Conservation (phyloP, 352 stramenopile species). For the Stramenopiles sp. region DNA sequence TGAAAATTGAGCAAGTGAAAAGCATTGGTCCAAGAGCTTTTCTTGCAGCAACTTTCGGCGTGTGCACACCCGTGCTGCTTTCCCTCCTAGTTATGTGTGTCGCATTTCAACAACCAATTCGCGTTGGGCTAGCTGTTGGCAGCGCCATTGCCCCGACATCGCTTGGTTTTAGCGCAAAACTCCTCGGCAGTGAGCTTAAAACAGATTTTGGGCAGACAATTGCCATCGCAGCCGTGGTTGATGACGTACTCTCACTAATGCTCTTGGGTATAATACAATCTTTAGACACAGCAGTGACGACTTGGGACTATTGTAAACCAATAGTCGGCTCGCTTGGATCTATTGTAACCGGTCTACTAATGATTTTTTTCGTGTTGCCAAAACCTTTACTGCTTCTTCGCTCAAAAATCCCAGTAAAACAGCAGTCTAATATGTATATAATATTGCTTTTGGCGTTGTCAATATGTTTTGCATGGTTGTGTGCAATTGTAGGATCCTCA, state of each 20-base stretch:
- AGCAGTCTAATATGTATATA: too few species aligned
- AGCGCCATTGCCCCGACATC: constrained; percentile 20
- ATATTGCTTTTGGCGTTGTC: constrained; percentile 19
- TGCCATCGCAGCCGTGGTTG: constrained; percentile 19
- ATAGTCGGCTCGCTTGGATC: constrained; percentile 18
- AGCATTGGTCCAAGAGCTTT: neutral
- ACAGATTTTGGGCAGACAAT: constrained; percentile 20
- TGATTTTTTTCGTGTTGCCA: constrained; percentile 14
- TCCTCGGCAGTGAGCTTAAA: constrained; percentile 17
- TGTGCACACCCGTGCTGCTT: neutral
- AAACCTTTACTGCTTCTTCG: neutral
- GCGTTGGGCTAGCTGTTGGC: constrained; percentile 15
- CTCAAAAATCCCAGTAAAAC: too few species aligned
- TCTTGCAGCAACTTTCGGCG: neutral
- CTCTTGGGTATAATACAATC: constrained; percentile 21
- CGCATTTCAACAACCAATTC: neutral
- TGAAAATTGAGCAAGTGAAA: constrained; percentile 5
- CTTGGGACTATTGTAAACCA: constrained; percentile 14
- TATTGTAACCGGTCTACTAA: constrained; percentile 14
- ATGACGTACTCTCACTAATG: constrained; percentile 22
- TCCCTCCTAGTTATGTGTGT: neutral
- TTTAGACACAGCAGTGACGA: constrained; percentile 4
- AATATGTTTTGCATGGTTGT: constrained; percentile 16
- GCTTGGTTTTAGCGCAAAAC: constrained; percentile 22
- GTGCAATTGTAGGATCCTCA: constrained; percentile 16